Evolutionary conservation across 352 stramenopile genomes (phyloP).

Genomic region (Thalassiosira ordinaria): DNA sequence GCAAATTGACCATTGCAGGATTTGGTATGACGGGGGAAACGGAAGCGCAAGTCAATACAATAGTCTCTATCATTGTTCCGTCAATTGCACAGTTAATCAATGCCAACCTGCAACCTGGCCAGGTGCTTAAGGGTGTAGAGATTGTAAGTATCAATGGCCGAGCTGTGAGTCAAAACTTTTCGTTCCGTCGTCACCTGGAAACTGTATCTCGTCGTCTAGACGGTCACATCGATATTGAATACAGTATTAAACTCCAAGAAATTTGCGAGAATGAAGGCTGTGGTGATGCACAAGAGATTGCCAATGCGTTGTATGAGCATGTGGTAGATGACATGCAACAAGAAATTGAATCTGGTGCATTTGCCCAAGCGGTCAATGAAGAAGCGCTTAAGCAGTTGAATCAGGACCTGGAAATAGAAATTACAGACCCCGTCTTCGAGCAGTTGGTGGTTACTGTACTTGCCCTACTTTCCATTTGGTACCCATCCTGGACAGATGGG

Average conservation of each 20-base stretch:
- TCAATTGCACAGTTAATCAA: conserved; percentile 9
- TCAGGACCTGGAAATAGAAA: conserved; percentile 13
- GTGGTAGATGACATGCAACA: conserved; percentile 29
- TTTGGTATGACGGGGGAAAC: conserved; percentile 16
- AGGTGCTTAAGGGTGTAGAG: conserved; percentile 34
- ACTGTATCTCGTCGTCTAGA: conserved; percentile 2
- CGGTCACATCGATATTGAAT: conserved; percentile 31
- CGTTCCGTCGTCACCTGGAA: conserved; percentile 3
- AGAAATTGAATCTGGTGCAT: conserved; percentile 38
- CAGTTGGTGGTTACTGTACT: conserved; percentile 23
- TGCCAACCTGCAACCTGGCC: conserved; percentile 19
- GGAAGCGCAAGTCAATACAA: conserved; percentile 19
- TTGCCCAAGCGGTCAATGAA: not conserved
- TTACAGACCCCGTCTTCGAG: conserved; percentile 29
- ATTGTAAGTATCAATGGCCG: conserved; percentile 45
- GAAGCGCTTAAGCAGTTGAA: not conserved
- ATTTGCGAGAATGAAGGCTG: conserved; percentile 20
- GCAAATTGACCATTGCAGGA: conserved; percentile 15
- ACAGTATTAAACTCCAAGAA: conserved; percentile 38
- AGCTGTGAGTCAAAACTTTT: not conserved
- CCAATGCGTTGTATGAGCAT: conserved; percentile 36
- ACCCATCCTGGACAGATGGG: conserved; percentile 36
- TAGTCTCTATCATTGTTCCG: conserved; percentile 18
- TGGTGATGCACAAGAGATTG: conserved; percentile 21
- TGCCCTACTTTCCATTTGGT: conserved; percentile 31